phyloP scores from a whole-genome alignment of 2,329 filamentous ascomycete genomes.

The Leptosphaerulina australis region DNA sequence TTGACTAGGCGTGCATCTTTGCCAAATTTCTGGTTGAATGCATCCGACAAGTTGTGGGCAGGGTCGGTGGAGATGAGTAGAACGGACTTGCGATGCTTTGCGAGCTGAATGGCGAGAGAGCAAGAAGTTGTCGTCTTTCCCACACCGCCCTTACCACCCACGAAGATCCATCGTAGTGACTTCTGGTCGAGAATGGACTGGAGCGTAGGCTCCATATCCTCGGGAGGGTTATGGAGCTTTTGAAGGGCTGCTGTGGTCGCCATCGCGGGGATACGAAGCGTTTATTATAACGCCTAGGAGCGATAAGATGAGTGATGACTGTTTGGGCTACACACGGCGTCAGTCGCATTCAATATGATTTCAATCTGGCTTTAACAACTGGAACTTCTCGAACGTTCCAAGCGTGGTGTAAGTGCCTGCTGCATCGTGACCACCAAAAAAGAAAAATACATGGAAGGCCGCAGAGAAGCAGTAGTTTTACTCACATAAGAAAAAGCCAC shows the following conservation, averaged over 20 bases:
- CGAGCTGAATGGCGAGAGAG: constrained; percentile 96
- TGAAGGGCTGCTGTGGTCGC: constrained; percentile 44
- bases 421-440: neutral
- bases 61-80: constrained; percentile 98
- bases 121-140: constrained; percentile 99
- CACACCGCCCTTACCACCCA: constrained; percentile 96
- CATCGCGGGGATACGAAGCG: constrained; percentile 40
- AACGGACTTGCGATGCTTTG: constrained; percentile 91
- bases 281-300: neutral
- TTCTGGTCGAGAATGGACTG: constrained; percentile 95
- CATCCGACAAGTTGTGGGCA: constrained; percentile 96
- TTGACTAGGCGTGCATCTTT: constrained; percentile 94
- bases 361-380: constrained; percentile 1
- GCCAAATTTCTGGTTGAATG: constrained; percentile 98
- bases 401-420: neutral
- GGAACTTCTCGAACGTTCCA: constrained; percentile 16
- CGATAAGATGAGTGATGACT: neutral
- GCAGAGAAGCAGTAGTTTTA: neutral
- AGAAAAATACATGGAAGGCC: neutral
- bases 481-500: neutral
- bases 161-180: constrained; percentile 97
- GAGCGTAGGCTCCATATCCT: constrained; percentile 86
- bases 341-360: constrained; percentile 8
- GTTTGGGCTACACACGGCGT: constrained; percentile 3
- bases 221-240: constrained; percentile 54